Evolutionary conservation across 352 stramenopile genomes (phyloP).

Genomic region (Pythium rhizo-oryzae): DNA sequence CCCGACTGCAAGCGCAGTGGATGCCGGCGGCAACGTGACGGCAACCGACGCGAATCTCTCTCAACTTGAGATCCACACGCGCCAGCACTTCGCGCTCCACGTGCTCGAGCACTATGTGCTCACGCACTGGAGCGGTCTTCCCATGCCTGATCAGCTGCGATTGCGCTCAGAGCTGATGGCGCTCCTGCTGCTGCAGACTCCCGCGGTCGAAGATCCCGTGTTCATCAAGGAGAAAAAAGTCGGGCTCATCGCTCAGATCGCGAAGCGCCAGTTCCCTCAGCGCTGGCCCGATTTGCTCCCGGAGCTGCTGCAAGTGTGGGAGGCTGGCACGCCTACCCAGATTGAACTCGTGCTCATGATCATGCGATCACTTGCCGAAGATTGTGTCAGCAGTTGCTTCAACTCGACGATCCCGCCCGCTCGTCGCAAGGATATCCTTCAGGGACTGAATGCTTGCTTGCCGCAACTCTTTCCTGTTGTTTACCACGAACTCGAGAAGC

Average conservation of each 20-base stretch:
- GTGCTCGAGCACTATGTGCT: conserved; percentile 75
- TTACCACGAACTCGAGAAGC: conserved; percentile 75
- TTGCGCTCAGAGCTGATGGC: conserved; percentile 63
- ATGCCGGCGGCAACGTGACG: conserved; percentile 16
- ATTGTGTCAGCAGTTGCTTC: conserved; percentile 81
- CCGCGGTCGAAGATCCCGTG: conserved; percentile 45
- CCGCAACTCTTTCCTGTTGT: conserved; percentile 68
- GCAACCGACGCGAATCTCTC: conserved; percentile 16
- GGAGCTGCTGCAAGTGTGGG: conserved; percentile 68
- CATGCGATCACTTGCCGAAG: conserved; percentile 71
- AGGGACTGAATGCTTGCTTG: conserved; percentile 72
- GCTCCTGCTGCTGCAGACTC: conserved; percentile 42
- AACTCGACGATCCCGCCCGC: conserved; percentile 77
- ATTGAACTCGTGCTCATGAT: conserved; percentile 76
- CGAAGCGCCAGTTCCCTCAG: conserved; percentile 84
- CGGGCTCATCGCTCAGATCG: conserved; percentile 65
- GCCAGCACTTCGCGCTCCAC: conserved; percentile 81
- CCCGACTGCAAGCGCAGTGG: conserved; percentile 30
- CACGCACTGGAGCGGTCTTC: conserved; percentile 51
- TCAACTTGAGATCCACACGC: conserved; percentile 45
- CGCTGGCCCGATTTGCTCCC: conserved; percentile 71
- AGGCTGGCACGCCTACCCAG: conserved; percentile 40
- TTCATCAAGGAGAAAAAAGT: conserved; percentile 85
- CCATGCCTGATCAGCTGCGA: conserved; percentile 42
- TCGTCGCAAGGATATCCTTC: conserved; percentile 77